phyloP scores from a whole-genome alignment of 306 rosid genomes.

The Herpetospermum pedunculosum region DNA sequence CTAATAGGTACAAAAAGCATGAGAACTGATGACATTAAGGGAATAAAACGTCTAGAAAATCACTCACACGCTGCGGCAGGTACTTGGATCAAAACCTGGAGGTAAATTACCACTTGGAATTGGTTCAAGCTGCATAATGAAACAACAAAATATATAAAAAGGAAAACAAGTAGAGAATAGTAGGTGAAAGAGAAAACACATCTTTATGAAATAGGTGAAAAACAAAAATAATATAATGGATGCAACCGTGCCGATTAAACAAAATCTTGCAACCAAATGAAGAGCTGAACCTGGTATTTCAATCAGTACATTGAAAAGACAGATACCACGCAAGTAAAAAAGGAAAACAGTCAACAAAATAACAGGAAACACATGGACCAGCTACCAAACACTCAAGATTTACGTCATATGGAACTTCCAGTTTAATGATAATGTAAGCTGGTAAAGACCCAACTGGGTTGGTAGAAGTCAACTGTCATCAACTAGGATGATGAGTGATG shows the following conservation, averaged over 20 bases:
- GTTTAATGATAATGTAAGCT: background rate
- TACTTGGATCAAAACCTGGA: slow-evolving; percentile 99
- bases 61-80: slow-evolving; percentile 99
- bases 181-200: background rate
- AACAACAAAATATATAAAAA: slow-evolving; percentile 25
- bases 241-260: background rate
- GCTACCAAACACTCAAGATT: background rate
- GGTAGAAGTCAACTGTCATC: background rate
- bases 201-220: background rate
- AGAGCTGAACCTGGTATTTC: background rate
- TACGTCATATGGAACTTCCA: background rate
- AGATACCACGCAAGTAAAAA: background rate
- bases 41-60: slow-evolving; percentile 38
- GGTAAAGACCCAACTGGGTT: background rate
- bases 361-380: background rate
- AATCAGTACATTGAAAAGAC: background rate
- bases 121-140: slow-evolving; percentile 98
- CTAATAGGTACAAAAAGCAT: background rate
- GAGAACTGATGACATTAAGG: background rate
- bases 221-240: background rate
- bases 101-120: slow-evolving; percentile 99
- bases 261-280: background rate
- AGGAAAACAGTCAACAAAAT: background rate
- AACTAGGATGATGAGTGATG: background rate
- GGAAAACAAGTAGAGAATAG: background rate